These are phyloP conservation scores for Bryoerythrophyllum caledonicum DNA, from an alignment of 225 moss, liverwort and hornwort species.

Conservation along the genomic window DNA sequence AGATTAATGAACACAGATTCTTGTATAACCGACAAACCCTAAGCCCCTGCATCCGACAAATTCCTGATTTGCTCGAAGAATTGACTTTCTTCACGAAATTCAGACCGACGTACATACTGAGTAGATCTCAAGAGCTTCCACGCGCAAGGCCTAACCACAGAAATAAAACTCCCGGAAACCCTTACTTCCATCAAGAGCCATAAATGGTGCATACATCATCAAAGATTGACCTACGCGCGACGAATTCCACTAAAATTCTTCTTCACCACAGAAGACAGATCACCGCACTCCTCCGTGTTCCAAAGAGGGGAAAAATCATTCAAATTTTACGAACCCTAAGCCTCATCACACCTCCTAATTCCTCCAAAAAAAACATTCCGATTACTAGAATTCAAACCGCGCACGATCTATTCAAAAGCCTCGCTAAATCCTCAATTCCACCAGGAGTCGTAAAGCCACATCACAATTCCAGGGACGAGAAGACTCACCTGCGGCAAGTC, in stretches of 20 bases:
- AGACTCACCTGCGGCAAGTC: conserved; percentile 76
- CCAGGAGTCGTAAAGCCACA: too few relatives aligned
- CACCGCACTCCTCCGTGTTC: neutral
- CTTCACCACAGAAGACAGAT: neutral
- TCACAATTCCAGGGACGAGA: too few relatives aligned
- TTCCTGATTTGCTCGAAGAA: conserved; percentile 3
- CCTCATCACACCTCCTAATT: neutral
- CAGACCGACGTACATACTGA: neutral
- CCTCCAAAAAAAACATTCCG: neutral
- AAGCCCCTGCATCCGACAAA: neutral
- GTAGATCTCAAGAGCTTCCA: neutral
- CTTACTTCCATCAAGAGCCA: neutral
- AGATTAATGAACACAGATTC: neutral
- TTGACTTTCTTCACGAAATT: neutral
- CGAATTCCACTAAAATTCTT: conserved; percentile 1
- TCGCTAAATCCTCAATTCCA: too few relatives aligned
- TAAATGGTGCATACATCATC: conserved; percentile 4
- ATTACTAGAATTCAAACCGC: neutral
- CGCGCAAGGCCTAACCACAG: neutral
- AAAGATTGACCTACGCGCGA: neutral
- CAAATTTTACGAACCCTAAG: neutral
- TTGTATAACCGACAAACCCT: neutral
- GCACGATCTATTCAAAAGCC: too few relatives aligned
- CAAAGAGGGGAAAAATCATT: neutral
- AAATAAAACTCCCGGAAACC: neutral